phyloP scores from a whole-genome alignment of 352 stramenopile genomes.

The Globisporangium okanoganense region DNA sequence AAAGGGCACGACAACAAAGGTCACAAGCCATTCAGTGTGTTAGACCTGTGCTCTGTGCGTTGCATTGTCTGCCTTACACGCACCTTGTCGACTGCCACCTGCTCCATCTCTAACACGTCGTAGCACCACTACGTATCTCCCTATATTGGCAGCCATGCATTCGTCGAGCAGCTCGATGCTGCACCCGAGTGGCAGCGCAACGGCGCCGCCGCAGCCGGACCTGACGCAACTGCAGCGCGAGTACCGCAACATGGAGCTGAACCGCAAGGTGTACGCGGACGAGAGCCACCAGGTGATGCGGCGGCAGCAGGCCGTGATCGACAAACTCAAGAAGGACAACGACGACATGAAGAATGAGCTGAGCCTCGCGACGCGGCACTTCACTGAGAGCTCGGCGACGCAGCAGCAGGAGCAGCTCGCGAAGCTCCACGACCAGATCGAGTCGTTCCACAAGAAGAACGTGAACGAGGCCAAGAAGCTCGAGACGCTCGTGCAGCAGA shows the following conservation, averaged over 20 bases:
- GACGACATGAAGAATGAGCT: slow-evolving; percentile 89
- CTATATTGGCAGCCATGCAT: slow-evolving; percentile 12
- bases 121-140: too few relatives aligned
- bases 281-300: slow-evolving; percentile 93
- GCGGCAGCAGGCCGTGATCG: slow-evolving; percentile 91
- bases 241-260: slow-evolving; percentile 97
- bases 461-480: slow-evolving; percentile 79
- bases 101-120: too few relatives aligned
- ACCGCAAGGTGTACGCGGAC: slow-evolving; percentile 92
- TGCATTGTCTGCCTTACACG: background rate
- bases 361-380: slow-evolving; percentile 83
- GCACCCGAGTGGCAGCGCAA: slow-evolving; percentile 16
- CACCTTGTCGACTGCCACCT: too few relatives aligned
- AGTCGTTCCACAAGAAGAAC: slow-evolving; percentile 87
- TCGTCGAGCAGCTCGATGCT: slow-evolving; percentile 15
- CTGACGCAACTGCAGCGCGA: slow-evolving; percentile 92
- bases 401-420: slow-evolving; percentile 82
- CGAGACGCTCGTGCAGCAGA: slow-evolving; percentile 86
- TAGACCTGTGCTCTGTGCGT: too few relatives aligned
- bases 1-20: background rate
- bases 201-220: slow-evolving; percentile 34
- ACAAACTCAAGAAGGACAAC: slow-evolving; percentile 86
- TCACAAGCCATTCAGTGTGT: too few relatives aligned
- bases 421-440: slow-evolving; percentile 85
- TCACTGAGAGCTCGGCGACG: slow-evolving; percentile 77